A percentile compares a stretch with the other conserved stretches of the same genome.
Conservation (phyloP, 2,329 filamentous ascomycete genomes). For the Colletotrichum chlorophyti region DNA sequence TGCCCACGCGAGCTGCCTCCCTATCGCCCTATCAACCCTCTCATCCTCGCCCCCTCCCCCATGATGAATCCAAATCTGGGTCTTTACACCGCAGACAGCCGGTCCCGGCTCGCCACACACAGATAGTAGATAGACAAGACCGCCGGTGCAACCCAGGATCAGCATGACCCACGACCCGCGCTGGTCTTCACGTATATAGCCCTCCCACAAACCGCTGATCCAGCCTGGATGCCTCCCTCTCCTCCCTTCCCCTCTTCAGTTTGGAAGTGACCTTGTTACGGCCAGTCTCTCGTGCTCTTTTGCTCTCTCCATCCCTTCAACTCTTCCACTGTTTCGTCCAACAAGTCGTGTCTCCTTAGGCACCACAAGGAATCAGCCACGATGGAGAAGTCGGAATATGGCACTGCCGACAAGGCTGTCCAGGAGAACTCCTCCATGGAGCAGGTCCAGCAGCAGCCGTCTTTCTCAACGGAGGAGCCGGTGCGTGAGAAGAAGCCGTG, state of each 20-base stretch:
- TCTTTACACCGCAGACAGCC: conserved; percentile 9
- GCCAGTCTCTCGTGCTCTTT: background rate
- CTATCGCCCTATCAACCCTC: no score
- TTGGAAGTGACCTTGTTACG: conserved; percentile 4
- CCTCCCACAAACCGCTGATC: background rate
- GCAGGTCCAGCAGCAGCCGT: conserved; percentile 17
- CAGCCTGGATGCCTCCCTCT: background rate
- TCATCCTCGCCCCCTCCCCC: background rate
- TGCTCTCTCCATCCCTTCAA: background rate
- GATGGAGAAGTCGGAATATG: conserved; percentile 29
- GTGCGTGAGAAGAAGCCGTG: conserved; percentile 38
- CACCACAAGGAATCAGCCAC: background rate
- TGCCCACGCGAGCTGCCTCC: background rate
- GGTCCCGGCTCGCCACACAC: conserved; percentile 19
- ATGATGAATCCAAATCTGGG: background rate
- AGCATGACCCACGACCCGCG: conserved; percentile 4
- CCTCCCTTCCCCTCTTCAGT: background rate
- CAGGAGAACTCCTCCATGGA: conserved; percentile 31
- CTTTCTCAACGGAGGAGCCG: conserved; percentile 17
- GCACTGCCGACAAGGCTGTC: conserved; percentile 21
- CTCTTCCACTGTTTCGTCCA: background rate
- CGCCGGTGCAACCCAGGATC: background rate
- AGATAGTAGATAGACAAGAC: conserved; percentile 25
- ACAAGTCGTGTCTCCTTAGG: background rate
- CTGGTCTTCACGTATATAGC: conserved; percentile 14